These are phyloP conservation scores for Lobosporangium transversale DNA, from an alignment of 192 early-diverging fungal species.

Conservation along the genomic window DNA sequence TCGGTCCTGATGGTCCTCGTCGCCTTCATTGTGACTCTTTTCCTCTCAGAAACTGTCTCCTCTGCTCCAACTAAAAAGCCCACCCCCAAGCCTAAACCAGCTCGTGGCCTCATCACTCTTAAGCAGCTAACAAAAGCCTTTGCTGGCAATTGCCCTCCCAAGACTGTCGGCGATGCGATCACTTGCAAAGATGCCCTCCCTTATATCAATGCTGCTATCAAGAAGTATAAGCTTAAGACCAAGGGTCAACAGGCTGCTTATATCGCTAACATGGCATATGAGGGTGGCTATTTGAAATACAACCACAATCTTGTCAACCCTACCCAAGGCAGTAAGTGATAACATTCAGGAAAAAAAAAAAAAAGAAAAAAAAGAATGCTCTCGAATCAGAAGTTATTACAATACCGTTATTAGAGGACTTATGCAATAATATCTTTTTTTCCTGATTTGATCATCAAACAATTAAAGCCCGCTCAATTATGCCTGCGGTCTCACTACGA, in stretches of 20 bases:
- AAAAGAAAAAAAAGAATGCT: neutral
- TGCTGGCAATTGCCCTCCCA: constrained; percentile 36
- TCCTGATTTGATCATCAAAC: too few relatives aligned
- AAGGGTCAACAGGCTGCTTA: constrained; percentile 47
- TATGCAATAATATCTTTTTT: too few relatives aligned
- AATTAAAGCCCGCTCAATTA: constrained; percentile 33
- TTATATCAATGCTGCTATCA: constrained; percentile 49
- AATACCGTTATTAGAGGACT: neutral
- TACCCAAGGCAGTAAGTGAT: constrained; percentile 39
- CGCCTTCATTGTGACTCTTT: constrained; percentile 19
- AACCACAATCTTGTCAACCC: constrained; percentile 31
- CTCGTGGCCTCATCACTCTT: constrained; percentile 16
- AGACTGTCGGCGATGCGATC: constrained; percentile 33
- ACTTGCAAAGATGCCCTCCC: constrained; percentile 52
- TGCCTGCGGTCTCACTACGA: constrained; percentile 39
- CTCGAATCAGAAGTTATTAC: neutral
- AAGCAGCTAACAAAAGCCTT: constrained; percentile 40
- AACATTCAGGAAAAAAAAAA: too few relatives aligned
- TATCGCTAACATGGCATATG: constrained; percentile 48
- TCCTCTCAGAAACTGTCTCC: constrained; percentile 2
- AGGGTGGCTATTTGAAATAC: constrained; percentile 41
- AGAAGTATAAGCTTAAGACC: constrained; percentile 43
- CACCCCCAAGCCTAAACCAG: constrained; percentile 13
- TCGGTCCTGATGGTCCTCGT: constrained; percentile 25
- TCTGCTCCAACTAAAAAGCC: constrained; percentile 25